phyloP scores from a whole-genome alignment of 2,329 filamentous ascomycete genomes.

The Fusarium proliferatum region DNA sequence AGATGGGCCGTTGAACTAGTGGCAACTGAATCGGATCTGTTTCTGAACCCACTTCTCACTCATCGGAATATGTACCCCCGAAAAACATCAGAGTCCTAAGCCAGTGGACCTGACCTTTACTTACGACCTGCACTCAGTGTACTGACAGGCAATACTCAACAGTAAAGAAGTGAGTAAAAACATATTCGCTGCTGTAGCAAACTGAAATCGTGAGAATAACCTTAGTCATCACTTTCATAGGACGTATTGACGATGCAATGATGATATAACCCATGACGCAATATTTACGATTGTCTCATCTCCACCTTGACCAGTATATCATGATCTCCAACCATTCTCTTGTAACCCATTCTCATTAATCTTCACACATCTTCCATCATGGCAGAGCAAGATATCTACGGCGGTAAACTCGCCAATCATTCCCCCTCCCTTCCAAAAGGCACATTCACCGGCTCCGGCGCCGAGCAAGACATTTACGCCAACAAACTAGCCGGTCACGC shows the following conservation, averaged over 20 bases:
- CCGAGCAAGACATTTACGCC: constrained; percentile 11
- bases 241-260: constrained; percentile 7
- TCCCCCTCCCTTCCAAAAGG: neutral
- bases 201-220: accelerated
- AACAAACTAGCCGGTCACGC: neutral
- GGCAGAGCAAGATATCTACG: constrained; percentile 17
- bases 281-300: constrained; percentile 13
- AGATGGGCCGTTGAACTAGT: neutral
- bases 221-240: neutral
- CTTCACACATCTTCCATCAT: neutral
- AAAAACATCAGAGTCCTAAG: neutral
- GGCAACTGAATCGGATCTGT: accelerated
- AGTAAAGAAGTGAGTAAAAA: neutral
- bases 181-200: accelerated
- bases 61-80: neutral
- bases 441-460: neutral
- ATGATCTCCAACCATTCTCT: neutral
- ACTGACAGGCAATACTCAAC: neutral
- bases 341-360: neutral
- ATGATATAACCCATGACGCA: constrained; percentile 32
- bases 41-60: neutral
- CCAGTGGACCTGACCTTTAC: neutral
- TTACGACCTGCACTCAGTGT: neutral
- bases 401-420: neutral
- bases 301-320: constrained; percentile 8